A percentile compares a stretch with the other conserved stretches of the same genome.
These are phyloP conservation scores for Zasmidium citrigriseum DNA, from an alignment of 2,329 filamentous ascomycete species.

Conservation along the genomic window DNA sequence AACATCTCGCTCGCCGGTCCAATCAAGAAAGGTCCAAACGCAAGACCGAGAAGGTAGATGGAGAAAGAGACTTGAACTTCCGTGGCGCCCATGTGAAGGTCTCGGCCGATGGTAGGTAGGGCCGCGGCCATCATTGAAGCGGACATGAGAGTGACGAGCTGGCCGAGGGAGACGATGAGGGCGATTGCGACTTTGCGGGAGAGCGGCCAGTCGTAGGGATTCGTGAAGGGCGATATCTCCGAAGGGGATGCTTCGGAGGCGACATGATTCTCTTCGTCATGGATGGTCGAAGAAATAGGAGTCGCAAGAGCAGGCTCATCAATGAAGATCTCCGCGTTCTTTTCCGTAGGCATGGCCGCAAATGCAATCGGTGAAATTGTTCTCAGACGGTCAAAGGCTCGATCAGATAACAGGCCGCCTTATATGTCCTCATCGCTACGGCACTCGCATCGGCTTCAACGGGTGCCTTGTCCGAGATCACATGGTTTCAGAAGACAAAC, in stretches of 20 bases:
- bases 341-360: background rate
- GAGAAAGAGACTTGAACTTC: background rate
- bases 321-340: background rate
- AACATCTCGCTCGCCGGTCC: background rate
- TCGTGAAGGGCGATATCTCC: background rate
- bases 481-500: too few species aligned
- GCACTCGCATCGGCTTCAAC: background rate
- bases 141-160: background rate
- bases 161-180: background rate
- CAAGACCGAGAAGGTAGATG: background rate
- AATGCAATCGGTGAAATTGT: background rate
- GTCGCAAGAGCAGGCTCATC: background rate
- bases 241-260: background rate
- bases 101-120: background rate
- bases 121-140: background rate
- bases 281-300: background rate
- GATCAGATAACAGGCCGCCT: background rate
- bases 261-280: background rate
- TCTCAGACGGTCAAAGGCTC: background rate
- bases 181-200: background rate
- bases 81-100: background rate
- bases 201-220: background rate
- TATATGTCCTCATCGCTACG: background rate
- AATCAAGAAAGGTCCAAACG: background rate
- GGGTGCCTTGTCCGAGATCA: background rate